phyloP scores from a whole-genome alignment of 768 basidiomycete genomes.

The Leccinum arenicola region DNA sequence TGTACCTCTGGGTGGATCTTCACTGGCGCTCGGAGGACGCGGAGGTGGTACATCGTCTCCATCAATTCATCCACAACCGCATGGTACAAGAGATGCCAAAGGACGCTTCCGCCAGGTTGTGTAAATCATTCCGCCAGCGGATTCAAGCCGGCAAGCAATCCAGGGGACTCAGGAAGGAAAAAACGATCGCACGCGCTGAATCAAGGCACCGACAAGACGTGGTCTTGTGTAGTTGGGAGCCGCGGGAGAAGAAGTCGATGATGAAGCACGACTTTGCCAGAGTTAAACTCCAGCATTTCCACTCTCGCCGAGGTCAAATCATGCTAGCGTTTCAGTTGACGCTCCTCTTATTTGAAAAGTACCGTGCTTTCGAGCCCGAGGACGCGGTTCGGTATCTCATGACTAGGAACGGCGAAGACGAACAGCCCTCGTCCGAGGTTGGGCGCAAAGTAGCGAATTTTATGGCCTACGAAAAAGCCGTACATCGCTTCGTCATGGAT shows the following conservation, averaged over 20 bases:
- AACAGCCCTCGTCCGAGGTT: conserved; percentile 27
- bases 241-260: conserved; percentile 30
- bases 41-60: conserved; percentile 30
- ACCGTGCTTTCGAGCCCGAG: conserved; percentile 40
- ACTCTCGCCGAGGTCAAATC: conserved; percentile 35
- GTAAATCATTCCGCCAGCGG: conserved; percentile 30
- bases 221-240: conserved; percentile 25
- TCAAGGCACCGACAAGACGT: conserved; percentile 16
- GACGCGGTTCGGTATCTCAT: conserved; percentile 43
- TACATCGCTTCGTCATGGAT: conserved; percentile 45
- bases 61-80: conserved; percentile 30
- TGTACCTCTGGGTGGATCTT: conserved; percentile 69
- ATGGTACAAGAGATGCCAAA: conserved; percentile 31
- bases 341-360: conserved; percentile 34
- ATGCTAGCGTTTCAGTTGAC: conserved; percentile 49
- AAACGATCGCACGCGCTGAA: conserved; percentile 23
- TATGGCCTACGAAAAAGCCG: conserved; percentile 34
- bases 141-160: conserved; percentile 21
- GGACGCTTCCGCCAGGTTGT: conserved; percentile 25
- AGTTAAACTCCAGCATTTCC: conserved; percentile 34
- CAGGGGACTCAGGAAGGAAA: conserved; percentile 27
- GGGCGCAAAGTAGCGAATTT: conserved; percentile 29
- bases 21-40: conserved; percentile 61
- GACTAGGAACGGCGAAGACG: conserved; percentile 27
- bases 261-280: conserved; percentile 24